Conservation (phyloP, 805 yeast genomes). For the Starmerella bombicola region DNA sequence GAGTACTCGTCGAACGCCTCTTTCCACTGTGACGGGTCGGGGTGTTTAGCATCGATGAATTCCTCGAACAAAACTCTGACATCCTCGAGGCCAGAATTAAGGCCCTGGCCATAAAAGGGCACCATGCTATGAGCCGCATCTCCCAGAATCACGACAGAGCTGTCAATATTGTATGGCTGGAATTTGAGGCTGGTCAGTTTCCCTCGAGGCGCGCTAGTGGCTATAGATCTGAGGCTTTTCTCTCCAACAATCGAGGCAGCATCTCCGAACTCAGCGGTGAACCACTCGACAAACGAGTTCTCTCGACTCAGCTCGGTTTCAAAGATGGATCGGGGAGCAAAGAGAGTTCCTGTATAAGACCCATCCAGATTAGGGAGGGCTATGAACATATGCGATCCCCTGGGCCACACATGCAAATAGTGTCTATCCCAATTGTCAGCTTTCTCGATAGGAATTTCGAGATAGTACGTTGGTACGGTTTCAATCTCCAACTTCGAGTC, state of each 20-base stretch:
- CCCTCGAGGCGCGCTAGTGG: conserved; percentile 56
- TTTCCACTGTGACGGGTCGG: conserved; percentile 24
- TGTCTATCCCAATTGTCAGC: conserved; percentile 31
- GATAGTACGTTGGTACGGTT: conserved; percentile 70
- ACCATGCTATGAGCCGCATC: conserved; percentile 97
- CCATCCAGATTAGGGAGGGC: conserved; percentile 79
- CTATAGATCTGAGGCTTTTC: conserved; percentile 37
- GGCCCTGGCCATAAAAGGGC: conserved; percentile 95
- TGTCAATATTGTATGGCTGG: conserved; percentile 53
- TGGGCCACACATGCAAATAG: conserved; percentile 88
- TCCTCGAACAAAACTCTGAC: conserved; percentile 49
- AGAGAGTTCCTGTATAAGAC: conserved; percentile 79
- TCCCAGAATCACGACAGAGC: conserved; percentile 59
- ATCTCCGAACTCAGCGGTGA: conserved; percentile 54
- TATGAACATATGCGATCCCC: conserved; percentile 74
- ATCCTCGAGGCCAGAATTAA: conserved; percentile 94
- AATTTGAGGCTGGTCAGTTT: conserved; percentile 63
- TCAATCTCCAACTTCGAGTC: conserved; percentile 64
- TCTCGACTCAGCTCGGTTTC: conserved; percentile 31
- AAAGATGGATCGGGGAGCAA: conserved; percentile 63
- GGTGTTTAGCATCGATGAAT: conserved; percentile 28
- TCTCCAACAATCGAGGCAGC: conserved; percentile 58
- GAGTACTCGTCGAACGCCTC: conserved; percentile 48
- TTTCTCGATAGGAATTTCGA: conserved; percentile 69
- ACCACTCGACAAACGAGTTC: conserved; percentile 41